phyloP scores from a whole-genome alignment of 495 filamentous ascomycete species.

The Podospora tetraspora region DNA sequence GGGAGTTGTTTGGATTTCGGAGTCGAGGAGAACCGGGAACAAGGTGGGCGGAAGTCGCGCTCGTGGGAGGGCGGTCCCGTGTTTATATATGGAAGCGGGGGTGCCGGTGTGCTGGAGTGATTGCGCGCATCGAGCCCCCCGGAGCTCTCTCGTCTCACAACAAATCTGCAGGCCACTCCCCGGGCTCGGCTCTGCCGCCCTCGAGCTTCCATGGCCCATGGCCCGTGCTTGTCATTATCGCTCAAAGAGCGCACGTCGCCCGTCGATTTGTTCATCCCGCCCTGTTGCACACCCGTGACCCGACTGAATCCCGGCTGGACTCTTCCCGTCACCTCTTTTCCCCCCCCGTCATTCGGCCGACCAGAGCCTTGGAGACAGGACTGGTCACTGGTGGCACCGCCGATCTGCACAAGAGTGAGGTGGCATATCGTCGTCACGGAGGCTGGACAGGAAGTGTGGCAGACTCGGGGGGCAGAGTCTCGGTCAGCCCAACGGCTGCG shows the following conservation, averaged over 20 bases:
- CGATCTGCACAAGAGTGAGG: conserved; percentile 9
- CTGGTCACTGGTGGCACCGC: not conserved
- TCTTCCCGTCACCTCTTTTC: not conserved
- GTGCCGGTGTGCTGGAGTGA: conserved; percentile 30
- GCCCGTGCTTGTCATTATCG: conserved; percentile 9
- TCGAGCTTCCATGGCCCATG: conserved; percentile 22
- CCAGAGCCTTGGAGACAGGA: no score
- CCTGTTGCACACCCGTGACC: not conserved
- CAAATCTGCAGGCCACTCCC: conserved; percentile 21
- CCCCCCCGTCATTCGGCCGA: not conserved
- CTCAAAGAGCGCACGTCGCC: not conserved
- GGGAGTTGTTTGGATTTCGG: conserved; percentile 12
- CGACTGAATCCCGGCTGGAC: not conserved
- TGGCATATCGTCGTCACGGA: conserved; percentile 21
- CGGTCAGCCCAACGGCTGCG: conserved; percentile 16
- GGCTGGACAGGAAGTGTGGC: conserved; percentile 12
- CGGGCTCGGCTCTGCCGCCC: conserved; percentile 12
- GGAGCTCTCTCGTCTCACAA: conserved; percentile 12
- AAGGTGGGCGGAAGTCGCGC: conserved; percentile 39
- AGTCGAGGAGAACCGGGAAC: conserved; percentile 31
- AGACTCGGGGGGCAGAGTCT: conserved; percentile 2
- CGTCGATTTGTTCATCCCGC: not conserved
- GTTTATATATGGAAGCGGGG: conserved; percentile 48
- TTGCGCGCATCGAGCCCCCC: conserved; percentile 27
- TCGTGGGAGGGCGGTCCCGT: conserved; percentile 40